A percentile compares a stretch with the other conserved stretches of the same genome.
Evolutionary conservation across 164 flowering plant genomes (phyloP).

Genomic region (Akebia trifoliata): DNA sequence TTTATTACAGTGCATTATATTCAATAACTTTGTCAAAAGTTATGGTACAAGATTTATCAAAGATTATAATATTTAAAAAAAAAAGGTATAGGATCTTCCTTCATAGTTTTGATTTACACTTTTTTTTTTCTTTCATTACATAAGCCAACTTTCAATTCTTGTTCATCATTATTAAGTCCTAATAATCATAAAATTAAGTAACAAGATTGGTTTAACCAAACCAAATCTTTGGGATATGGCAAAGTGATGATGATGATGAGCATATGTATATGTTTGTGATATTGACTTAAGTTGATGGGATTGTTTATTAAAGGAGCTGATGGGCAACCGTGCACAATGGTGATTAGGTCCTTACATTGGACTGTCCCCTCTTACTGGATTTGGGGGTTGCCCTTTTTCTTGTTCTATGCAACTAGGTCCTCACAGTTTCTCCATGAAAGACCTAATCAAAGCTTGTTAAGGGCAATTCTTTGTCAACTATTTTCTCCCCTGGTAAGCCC

Average conservation of each 20-base stretch:
- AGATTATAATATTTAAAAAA: too few species aligned
- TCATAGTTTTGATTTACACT: too few species aligned
- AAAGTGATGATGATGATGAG: background rate
- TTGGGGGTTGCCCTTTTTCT: conserved; percentile 89
- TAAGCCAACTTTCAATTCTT: too few species aligned
- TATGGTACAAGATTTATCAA: too few species aligned
- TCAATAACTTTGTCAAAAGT: too few species aligned
- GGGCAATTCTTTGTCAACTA: conserved; percentile 40
- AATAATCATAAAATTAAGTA: too few species aligned
- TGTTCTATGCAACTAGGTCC: conserved; percentile 76
- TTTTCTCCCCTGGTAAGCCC: conserved; percentile 75
- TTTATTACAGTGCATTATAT: too few species aligned
- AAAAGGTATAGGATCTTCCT: too few species aligned
- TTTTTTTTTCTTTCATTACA: too few species aligned
- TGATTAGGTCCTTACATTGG: conserved; percentile 83
- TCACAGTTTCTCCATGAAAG: conserved; percentile 79
- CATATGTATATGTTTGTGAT: background rate
- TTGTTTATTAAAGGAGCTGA: conserved; percentile 13
- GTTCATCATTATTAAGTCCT: too few species aligned
- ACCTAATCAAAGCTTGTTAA: conserved; percentile 63
- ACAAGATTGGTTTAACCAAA: too few species aligned
- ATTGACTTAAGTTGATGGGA: background rate
- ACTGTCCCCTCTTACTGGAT: conserved; percentile 77
- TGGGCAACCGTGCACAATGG: conserved; percentile 87
- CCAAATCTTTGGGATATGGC: too few species aligned